These are phyloP conservation scores for Orbilia ellipsospora DNA, from an alignment of 2,329 filamentous ascomycete genomes.

Conservation along the genomic window DNA sequence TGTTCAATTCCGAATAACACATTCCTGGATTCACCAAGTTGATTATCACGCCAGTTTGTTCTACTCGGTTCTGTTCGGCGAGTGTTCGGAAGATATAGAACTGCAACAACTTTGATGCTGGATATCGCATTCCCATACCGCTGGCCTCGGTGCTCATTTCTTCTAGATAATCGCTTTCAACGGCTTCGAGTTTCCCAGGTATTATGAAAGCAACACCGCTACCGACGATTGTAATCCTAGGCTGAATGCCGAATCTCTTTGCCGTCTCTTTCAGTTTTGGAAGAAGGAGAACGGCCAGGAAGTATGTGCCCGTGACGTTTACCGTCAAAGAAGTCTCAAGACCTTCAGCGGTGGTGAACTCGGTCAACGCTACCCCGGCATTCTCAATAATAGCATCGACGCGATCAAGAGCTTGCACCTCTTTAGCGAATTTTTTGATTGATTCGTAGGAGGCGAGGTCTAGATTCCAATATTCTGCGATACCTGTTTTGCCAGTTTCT, in stretches of 20 bases:
- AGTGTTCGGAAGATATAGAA: slow-evolving; percentile 53
- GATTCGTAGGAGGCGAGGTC: slow-evolving; percentile 65
- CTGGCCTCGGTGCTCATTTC: slow-evolving; percentile 37
- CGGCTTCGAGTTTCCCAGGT: slow-evolving; percentile 51
- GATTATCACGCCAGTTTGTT: slow-evolving; percentile 49
- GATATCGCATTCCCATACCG: slow-evolving; percentile 41
- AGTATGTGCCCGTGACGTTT: slow-evolving; percentile 69
- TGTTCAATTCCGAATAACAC: slow-evolving; percentile 55
- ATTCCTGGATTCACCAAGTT: slow-evolving; percentile 56
- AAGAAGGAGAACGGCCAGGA: slow-evolving; percentile 68
- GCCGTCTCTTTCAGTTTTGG: slow-evolving; percentile 63
- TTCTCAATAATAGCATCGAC: slow-evolving; percentile 62
- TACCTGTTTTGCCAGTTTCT: slow-evolving; percentile 58
- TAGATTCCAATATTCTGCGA: slow-evolving; percentile 58
- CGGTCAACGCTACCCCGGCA: slow-evolving; percentile 30
- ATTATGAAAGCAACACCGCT: slow-evolving; percentile 62
- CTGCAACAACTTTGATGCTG: slow-evolving; percentile 53
- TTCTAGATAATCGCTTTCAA: slow-evolving; percentile 40
- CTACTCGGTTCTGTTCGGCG: slow-evolving; percentile 30
- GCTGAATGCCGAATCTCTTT: slow-evolving; percentile 60
- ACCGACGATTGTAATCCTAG: slow-evolving; percentile 61
- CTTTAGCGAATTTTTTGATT: slow-evolving; percentile 63
- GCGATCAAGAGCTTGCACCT: slow-evolving; percentile 61
- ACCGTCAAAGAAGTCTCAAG: slow-evolving; percentile 70
- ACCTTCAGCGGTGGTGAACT: slow-evolving; percentile 61